Base-by-base conservation (phyloP, 768 basidiomycete genomes). In the Tricholoma sp. region DNA sequence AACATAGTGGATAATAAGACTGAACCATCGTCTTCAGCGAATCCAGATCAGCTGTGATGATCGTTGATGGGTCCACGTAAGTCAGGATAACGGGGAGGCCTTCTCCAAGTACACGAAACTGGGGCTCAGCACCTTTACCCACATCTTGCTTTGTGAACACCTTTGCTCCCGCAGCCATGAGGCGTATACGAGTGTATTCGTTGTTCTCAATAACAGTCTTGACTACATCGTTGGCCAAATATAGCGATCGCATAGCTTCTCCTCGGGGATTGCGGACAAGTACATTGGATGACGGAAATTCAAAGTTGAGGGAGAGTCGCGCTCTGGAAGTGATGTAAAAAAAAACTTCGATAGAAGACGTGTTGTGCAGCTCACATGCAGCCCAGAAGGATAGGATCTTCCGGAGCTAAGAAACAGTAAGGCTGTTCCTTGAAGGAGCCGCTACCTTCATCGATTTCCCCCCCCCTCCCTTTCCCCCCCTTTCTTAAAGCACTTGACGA, bases 151-250 rank as follows among this genome's bases (percentile, higher is more conserved):
- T 90, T 6, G 85, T 82, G 70, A 98, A 89, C 11, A 94, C 85
- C 70, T 97, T 96, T 39, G 94, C 94, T 17, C 97, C 97, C n/a
- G 91, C 89, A 12, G 90, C 85, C 63, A 94, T 86, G 52, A 99
- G 83, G 1, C 97, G 85, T 54, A 98, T 79, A 28, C 87, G 85
- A 29, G 82, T 80, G 68, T 88, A 95, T 66, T 92, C 86, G 67
- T 98, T 99, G 66, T 86, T 74, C 52, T 76, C 65, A 55, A 98
- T 80, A 58, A 98, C 76, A n/a, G 77, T 71, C 70, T 90, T 92
- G 66, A 96, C 88, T 62, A 90, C 74, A 62, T 86, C 82, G 66
- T 95, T 97, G 55, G 88, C 85, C 57, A 98, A 76, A 76, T 98
- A 98, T 48, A 98, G 77, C 7, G 89, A 88, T 39, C 94, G 86